These are phyloP conservation scores for Phytophthora sansomeana DNA, from an alignment of 352 stramenopile species.

Conservation along the genomic window DNA sequence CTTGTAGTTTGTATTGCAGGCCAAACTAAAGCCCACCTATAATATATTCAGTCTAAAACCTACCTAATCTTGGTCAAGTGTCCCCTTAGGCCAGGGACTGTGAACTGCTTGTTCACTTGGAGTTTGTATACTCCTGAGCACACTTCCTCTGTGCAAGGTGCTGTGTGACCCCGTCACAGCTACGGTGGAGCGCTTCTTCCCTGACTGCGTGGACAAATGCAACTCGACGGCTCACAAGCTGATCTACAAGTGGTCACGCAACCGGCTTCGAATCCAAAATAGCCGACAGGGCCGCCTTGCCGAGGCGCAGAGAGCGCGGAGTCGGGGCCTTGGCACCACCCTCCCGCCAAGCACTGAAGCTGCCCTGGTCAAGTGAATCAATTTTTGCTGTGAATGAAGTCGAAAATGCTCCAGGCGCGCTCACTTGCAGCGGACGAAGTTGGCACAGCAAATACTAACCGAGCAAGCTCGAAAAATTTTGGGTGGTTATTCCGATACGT, in stretches of 20 bases:
- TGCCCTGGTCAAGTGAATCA: too few species aligned
- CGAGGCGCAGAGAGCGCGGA: neutral
- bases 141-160: too few species aligned
- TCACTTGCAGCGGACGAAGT: conserved; percentile 7
- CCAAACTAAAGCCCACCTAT: too few species aligned
- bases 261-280: neutral
- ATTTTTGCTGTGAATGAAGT: conserved; percentile 19
- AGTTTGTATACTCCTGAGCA: too few species aligned
- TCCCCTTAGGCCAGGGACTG: too few species aligned
- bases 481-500: neutral
- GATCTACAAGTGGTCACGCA: neutral
- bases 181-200: neutral
- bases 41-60: too few species aligned
- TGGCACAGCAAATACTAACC: conserved; percentile 4
- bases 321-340: too few species aligned
- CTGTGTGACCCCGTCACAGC: too few species aligned
- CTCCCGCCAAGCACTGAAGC: too few species aligned
- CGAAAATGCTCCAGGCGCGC: conserved; percentile 13
- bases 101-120: too few species aligned
- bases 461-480: conserved; percentile 4
- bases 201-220: neutral
- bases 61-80: too few species aligned
- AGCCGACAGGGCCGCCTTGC: neutral
- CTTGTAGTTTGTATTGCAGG: too few species aligned
- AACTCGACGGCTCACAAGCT: neutral